Percentiles rank a stretch among this genome's conserved stretches.
phyloP scores from a whole-genome alignment of 2,329 filamentous ascomycete species.

The Cryphonectria naterciae region DNA sequence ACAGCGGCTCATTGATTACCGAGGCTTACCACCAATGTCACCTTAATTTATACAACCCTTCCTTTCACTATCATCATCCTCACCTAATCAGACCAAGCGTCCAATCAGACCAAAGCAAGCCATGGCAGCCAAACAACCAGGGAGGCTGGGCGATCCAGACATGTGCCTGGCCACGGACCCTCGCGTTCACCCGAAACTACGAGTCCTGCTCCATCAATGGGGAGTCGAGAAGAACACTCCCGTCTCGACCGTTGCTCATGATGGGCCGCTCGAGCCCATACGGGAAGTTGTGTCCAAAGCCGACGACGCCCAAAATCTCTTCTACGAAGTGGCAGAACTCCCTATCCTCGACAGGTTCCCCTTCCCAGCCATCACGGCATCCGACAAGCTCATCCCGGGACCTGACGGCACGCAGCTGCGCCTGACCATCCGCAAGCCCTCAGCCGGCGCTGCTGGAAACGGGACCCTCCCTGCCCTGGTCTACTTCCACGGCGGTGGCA shows the following conservation, averaged over 20 bases:
- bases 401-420: slow-evolving; percentile 7
- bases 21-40: too few species aligned
- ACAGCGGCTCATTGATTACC: too few species aligned
- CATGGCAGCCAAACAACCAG: neutral
- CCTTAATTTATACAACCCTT: too few species aligned
- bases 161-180: slow-evolving; percentile 11
- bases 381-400: slow-evolving; percentile 6
- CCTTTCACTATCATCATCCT: neutral
- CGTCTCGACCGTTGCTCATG: neutral
- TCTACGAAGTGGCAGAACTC: neutral
- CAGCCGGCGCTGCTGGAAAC: neutral
- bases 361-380: neutral
- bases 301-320: neutral
- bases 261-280: neutral
- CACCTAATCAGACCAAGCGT: neutral
- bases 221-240: neutral
- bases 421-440: slow-evolving; percentile 7
- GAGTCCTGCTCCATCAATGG: neutral
- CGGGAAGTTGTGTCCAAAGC: neutral
- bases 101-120: neutral
- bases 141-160: slow-evolving; percentile 6
- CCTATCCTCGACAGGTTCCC: neutral
- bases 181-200: slow-evolving; percentile 9
- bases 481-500: slow-evolving; percentile 27
- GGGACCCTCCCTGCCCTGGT: neutral